Percentiles rank a stretch among this genome's conserved stretches.
Evolutionary conservation across 345 rosid genomes (phyloP).

Genomic region (Chamaenerion angustifolium): DNA sequence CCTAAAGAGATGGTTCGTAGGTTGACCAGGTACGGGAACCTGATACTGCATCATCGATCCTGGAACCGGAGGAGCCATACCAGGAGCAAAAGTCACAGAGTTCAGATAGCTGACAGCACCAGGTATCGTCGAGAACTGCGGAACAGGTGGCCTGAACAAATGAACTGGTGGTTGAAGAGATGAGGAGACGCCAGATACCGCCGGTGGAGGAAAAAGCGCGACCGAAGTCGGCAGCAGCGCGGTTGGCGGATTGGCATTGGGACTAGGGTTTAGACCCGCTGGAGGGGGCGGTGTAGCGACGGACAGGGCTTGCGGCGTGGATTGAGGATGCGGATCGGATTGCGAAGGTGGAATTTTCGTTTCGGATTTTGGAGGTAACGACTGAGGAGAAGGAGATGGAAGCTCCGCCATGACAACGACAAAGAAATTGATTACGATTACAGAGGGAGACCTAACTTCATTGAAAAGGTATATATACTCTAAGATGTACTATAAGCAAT

Average conservation of each 20-base stretch:
- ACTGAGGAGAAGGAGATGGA: conserved; percentile 28
- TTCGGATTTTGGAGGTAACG: conserved; percentile 2
- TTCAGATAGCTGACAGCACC: conserved; percentile 26
- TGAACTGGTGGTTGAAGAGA: conserved; percentile 31
- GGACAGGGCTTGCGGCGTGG: background rate
- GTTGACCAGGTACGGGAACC: conserved; percentile 36
- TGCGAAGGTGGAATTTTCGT: conserved; percentile 1
- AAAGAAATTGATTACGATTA: too few relatives aligned
- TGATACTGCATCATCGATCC: conserved; percentile 39
- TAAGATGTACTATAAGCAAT: too few relatives aligned
- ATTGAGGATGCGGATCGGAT: background rate
- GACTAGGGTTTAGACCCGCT: conserved; percentile 1
- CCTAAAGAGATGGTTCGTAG: conserved; percentile 37
- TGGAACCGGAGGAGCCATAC: conserved; percentile 31
- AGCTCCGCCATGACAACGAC: conserved; percentile 46
- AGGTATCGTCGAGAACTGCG: conserved; percentile 41
- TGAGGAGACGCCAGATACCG: conserved; percentile 24
- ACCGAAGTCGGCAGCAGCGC: conserved; percentile 15
- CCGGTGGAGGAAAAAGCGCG: conserved; percentile 17
- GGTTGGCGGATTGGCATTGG: conserved; percentile 2
- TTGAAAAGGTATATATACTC: too few relatives aligned
- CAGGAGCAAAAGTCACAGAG: conserved; percentile 53
- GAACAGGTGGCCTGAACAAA: conserved; percentile 41
- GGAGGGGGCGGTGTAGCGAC: conserved; percentile 18
- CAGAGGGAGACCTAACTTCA: too few relatives aligned